Base-by-base conservation (phyloP, 2,329 filamentous ascomycete genomes). In the Penicillium sp. region DNA sequence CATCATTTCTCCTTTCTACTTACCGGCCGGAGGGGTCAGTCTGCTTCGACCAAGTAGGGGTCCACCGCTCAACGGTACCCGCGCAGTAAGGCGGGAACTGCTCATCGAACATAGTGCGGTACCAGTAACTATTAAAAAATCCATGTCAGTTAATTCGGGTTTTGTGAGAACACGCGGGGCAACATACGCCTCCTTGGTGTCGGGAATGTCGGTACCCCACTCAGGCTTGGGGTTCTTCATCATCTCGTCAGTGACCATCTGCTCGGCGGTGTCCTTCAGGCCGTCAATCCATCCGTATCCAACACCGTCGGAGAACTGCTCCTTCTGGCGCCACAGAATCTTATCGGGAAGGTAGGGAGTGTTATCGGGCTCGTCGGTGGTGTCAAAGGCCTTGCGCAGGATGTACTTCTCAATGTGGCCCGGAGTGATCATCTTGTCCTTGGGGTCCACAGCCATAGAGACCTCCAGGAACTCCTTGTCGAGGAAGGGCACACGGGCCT, bases 271-370 rank as follows among this genome's bases (percentile, higher is more conserved):
- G 77, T 97, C 94, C 83, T 97, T 97, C 68, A 99, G 85, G 6
- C 88, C 89, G 71, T 99, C 94, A 72, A 99, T 99, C 94, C 94
- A 99, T 61, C 94, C 92, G 79, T 99, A 99, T 55, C 94, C 94
- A 55, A 99, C 94, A 73, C 94, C 95, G 69, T 99, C 95, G 56
- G 89, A 95, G 82, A 99, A 99, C 79, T 99, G 94, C 81, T 99
- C 94, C 86, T 99, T 99, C 79, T 99, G 95, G 73, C 95, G 85
- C 89, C 91, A 99, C 54, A 99, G 86, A 67, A 99, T 99, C 74
- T 92, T 86, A 18, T 96, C 88, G 7, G 95, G 94, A n/a, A 99
- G 85, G 79, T 97, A 99, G 9, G 94, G 87, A 65, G 89, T 78
- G 47, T 82, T 84, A 46, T 82, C 86, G 15, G 92, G 91, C 77